Percentiles rank a stretch among this genome's conserved stretches.
These are phyloP conservation scores for Lachnellula arida DNA, from an alignment of 2,329 filamentous ascomycete genomes.

Conservation along the genomic window DNA sequence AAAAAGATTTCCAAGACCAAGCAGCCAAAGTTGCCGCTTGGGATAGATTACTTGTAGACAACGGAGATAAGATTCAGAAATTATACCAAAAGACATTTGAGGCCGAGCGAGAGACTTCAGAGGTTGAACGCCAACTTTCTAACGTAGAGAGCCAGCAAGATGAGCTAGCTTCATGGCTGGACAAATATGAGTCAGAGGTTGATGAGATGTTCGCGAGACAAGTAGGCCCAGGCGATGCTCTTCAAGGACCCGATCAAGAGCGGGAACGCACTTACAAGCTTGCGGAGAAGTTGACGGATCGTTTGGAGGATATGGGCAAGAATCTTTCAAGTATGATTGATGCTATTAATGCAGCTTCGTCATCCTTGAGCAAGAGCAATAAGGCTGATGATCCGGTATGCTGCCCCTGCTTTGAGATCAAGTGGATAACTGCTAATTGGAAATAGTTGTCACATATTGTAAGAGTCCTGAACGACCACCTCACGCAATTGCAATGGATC, in stretches of 20 bases:
- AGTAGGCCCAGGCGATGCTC: constrained; percentile 67
- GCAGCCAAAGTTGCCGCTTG: constrained; percentile 78
- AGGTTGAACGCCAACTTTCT: constrained; percentile 87
- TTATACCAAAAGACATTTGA: constrained; percentile 90
- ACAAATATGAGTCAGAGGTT: constrained; percentile 87
- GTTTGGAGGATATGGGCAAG: constrained; percentile 88
- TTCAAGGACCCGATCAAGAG: constrained; percentile 89
- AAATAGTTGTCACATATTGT: constrained; percentile 86
- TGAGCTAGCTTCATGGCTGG: constrained; percentile 82
- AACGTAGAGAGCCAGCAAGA: constrained; percentile 90
- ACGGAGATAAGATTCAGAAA: constrained; percentile 91
- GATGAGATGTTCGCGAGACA: constrained; percentile 82
- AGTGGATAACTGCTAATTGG: constrained; percentile 1
- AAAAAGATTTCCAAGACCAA: constrained; percentile 92
- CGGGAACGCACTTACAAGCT: constrained; percentile 94
- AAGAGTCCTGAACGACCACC: constrained; percentile 86
- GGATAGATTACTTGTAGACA: constrained; percentile 90
- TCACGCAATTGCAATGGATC: constrained; percentile 89
- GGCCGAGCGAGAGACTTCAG: constrained; percentile 84
- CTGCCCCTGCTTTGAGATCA: constrained; percentile 23
- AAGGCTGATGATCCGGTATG: constrained; percentile 84
- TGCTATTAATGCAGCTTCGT: constrained; percentile 92
- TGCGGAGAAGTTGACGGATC: constrained; percentile 86
- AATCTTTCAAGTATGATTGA: constrained; percentile 95
- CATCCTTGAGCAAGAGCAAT: constrained; percentile 80